Base-by-base conservation (phyloP, 2,329 filamentous ascomycete species). In the Aureobasidium sp. region DNA sequence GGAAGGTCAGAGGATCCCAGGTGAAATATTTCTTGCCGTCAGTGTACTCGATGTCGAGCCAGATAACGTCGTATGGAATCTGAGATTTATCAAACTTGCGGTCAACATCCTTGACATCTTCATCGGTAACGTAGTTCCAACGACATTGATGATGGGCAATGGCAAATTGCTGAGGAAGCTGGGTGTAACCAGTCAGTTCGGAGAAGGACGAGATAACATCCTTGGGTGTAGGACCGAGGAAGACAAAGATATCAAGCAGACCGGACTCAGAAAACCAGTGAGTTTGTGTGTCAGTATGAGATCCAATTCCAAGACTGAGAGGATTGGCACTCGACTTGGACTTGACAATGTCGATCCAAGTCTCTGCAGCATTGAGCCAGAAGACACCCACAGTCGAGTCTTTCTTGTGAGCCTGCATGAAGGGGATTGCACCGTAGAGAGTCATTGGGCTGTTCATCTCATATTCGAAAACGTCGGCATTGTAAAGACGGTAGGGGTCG, bases 11-110 rank as follows among this genome's bases (percentile, higher is more conserved):
- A 23, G 87, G 84, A 70, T 99, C 93, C 90, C 91, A 99, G 0
- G 92, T 97, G 73, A 99, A 99, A 79, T 99, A 99, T 78, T 96
- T 95, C 77, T 94, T 93, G 74, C 89, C 91, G 64, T 99, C 90
- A 0, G 92, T 95, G 75, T 97, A 99, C 77, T 99, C 94, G 67
- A 99, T 90, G 70, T 99, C 94, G 20, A 99, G 86, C 94, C 94
- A 99, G 70, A 99, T 99, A 66, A 97, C 90, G 75, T 99, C 94
- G 77, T 97, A 99, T 0, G 94, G 94, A 61, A 99, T 97, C 72
- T 90, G 87, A 76, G 87, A 85, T 78, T 94, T 95, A 78, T 97
- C 92, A 79, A 99, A 96, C 74, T 95, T 96, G 67, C 89, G 87
- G 73, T 97, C 92, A 46, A 99, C 93, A 70, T 97, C 92, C 74